phyloP scores from a whole-genome alignment of 2,329 filamentous ascomycete species.

The Ophiocordyceps polyrhachis-furcata region DNA sequence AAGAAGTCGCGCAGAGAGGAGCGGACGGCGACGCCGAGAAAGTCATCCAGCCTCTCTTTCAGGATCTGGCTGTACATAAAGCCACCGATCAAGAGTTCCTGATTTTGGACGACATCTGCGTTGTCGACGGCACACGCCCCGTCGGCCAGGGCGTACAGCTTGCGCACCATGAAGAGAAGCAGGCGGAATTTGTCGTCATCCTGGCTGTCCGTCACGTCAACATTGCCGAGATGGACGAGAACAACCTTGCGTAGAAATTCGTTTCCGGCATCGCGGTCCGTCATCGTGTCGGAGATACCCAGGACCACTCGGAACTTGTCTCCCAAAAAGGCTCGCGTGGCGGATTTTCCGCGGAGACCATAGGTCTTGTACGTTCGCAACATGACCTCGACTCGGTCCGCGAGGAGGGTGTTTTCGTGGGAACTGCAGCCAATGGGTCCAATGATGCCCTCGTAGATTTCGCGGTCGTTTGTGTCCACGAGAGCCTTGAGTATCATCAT shows the following conservation, averaged over 20 bases:
- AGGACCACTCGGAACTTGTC: conserved; percentile 82
- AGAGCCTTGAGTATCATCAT: conserved; percentile 96
- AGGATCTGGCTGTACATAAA: conserved; percentile 90
- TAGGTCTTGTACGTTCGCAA: conserved; percentile 89
- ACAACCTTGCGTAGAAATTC: conserved; percentile 85
- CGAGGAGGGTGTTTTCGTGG: conserved; percentile 77
- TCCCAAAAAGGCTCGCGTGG: conserved; percentile 74
- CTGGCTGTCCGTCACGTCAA: conserved; percentile 66
- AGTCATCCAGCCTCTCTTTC: conserved; percentile 87
- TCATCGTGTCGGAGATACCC: conserved; percentile 64
- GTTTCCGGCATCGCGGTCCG: conserved; percentile 73
- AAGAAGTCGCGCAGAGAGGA: conserved; percentile 36
- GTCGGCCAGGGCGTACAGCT: conserved; percentile 81
- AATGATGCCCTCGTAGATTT: conserved; percentile 88
- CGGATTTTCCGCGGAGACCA: conserved; percentile 58
- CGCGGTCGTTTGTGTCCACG: conserved; percentile 86
- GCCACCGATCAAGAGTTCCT: conserved; percentile 83
- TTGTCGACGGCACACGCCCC: conserved; percentile 90
- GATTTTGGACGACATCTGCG: conserved; percentile 88
- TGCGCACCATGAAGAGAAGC: conserved; percentile 89
- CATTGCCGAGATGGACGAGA: conserved; percentile 75
- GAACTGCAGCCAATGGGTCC: conserved; percentile 60
- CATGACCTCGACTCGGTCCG: conserved; percentile 81
- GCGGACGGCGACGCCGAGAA: conserved; percentile 41
- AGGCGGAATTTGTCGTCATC: conserved; percentile 86